Base-by-base conservation (phyloP, 257 asterid genomes). In the Salvia rosmarinus region DNA sequence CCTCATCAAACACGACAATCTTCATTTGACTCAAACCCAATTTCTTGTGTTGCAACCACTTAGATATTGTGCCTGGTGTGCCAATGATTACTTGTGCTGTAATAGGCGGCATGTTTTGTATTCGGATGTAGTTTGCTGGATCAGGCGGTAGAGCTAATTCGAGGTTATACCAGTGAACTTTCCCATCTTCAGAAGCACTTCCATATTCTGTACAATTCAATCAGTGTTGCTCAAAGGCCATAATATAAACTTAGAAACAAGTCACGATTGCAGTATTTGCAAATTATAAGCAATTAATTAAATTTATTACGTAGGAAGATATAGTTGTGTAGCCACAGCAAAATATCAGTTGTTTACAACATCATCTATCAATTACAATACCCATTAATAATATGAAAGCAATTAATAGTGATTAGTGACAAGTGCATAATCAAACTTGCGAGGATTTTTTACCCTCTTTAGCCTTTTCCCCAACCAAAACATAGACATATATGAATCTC, bases 1-100 rank as follows among this genome's bases (percentile, higher is more conserved):
- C 98, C 84, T 94, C 98, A 60, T 94, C 98, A 85, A 87, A 90
- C 61, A 94, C 98, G 1, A 91, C 95, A 81, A 94, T 87, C 82
- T 89, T 91, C 96, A 91, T 81, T 39, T 67, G 85, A 77, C 83
- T 82, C 91, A 85, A 54, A 72, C 97, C 89, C 52, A 94, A 84
- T 61, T 94, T 94, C 85, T 32, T 91, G 16, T 85, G 85, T 4
- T 77, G 9, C 28, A 89, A 72, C 96, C 96, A 86, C 77, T 84
- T 89, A 43, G 70, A 67, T 59, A 94, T 85, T 12, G 99, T 94
- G 49, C 99, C 99, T 74, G 99, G 99, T 62, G 99, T 94, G 74
- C 99, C 99, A 72, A 91, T 94, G 56, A 94, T 78, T 30, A 94
- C 91, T 75, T 94, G 99, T 3, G 92, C 90, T 5, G 86, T 79